A percentile compares a stretch with the other conserved stretches of the same genome.
Evolutionary conservation across 2,329 filamentous ascomycete species (phyloP).

Genomic region (Furcasterigmium sp.): DNA sequence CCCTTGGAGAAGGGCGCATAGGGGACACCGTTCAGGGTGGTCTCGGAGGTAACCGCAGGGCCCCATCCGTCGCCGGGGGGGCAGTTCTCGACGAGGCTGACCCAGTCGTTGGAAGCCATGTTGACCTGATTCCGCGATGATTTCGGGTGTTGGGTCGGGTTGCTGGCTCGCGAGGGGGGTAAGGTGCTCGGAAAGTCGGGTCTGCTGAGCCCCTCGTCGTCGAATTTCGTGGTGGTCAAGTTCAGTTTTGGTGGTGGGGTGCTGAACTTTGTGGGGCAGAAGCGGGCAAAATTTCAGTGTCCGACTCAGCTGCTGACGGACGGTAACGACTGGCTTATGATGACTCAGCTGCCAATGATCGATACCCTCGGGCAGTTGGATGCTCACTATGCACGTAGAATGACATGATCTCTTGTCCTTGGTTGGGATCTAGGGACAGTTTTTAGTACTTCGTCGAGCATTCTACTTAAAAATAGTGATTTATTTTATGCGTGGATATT

Average conservation of each 20-base stretch:
- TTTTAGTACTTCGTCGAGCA: too few relatives aligned
- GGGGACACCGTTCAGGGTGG: slow-evolving; percentile 87
- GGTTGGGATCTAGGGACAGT: too few relatives aligned
- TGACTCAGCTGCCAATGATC: too few relatives aligned
- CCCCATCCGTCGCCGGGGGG: slow-evolving; percentile 82
- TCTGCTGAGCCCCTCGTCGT: slow-evolving; percentile 11
- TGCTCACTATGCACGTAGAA: too few relatives aligned
- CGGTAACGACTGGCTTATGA: slow-evolving; percentile 5
- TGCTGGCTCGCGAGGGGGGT: slow-evolving; percentile 6
- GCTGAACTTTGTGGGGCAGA: slow-evolving; percentile 14
- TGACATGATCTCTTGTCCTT: too few relatives aligned
- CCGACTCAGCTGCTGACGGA: slow-evolving; percentile 4
- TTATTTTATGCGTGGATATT: too few relatives aligned
- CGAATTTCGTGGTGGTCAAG: slow-evolving; percentile 12
- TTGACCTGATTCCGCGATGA: slow-evolving; percentile 12
- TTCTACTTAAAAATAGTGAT: too few relatives aligned
- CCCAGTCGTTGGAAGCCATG: slow-evolving; percentile 50
- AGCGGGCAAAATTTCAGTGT: slow-evolving; percentile 13
- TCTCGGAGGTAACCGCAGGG: slow-evolving; percentile 74
- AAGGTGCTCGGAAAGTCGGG: slow-evolving; percentile 12
- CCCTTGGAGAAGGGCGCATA: slow-evolving; percentile 98
- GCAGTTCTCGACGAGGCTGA: slow-evolving; percentile 65
- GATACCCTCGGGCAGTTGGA: too few relatives aligned
- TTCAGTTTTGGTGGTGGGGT: slow-evolving; percentile 11
- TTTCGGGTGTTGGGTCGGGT: slow-evolving; percentile 4